Percentiles rank a stretch among this genome's conserved stretches.
These are phyloP conservation scores for Lentinula boryana DNA, from an alignment of 768 basidiomycete species.

Conservation along the genomic window DNA sequence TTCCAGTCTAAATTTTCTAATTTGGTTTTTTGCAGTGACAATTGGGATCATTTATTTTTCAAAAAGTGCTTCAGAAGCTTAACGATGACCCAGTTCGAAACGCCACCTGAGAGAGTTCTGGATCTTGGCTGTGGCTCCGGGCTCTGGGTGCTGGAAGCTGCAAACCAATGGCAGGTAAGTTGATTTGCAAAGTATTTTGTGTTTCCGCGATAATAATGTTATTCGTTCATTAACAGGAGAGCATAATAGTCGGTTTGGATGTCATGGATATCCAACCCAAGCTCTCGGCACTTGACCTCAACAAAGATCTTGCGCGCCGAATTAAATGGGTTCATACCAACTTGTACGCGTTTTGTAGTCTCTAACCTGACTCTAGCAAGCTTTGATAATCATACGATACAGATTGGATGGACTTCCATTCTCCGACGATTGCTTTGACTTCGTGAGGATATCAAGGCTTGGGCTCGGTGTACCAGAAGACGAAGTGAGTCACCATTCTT, in stretches of 20 bases:
- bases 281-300: conserved; percentile 25
- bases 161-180: conserved; percentile 58
- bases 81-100: conserved; percentile 48
- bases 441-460: conserved; percentile 57
- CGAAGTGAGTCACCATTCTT: conserved; percentile 36
- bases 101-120: conserved; percentile 46
- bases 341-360: conserved; percentile 35
- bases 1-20: conserved; percentile 2
- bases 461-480: conserved; percentile 70
- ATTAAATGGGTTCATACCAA: conserved; percentile 66
- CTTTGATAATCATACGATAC: conserved; percentile 5
- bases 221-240: conserved; percentile 30
- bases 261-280: conserved; percentile 48
- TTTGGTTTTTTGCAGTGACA: conserved; percentile 38
- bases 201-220: not conserved
- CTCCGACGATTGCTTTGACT: conserved; percentile 50
- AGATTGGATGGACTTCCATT: conserved; percentile 68
- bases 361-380: not conserved
- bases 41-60: conserved; percentile 68
- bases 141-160: conserved; percentile 66
- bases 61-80: conserved; percentile 39
- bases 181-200: not conserved
- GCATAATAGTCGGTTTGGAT: conserved; percentile 56
- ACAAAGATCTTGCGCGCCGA: conserved; percentile 38
- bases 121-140: conserved; percentile 73